These are phyloP conservation scores for Fimicolochytrium jonesii DNA, from an alignment of 192 early-diverging fungal species.

Conservation along the genomic window DNA sequence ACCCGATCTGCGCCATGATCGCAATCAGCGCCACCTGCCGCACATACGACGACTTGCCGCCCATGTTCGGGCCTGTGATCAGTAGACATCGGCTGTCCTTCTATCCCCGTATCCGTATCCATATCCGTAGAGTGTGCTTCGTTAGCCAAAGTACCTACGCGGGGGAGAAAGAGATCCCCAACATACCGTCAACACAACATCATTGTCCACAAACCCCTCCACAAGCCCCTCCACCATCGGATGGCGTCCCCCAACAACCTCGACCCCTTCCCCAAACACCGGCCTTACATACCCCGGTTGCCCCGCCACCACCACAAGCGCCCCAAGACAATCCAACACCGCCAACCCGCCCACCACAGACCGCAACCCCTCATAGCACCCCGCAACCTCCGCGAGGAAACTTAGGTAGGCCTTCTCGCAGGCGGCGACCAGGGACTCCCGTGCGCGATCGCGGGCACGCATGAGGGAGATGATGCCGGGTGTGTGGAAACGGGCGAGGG, in stretches of 20 bases:
- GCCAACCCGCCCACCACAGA: conserved; percentile 54
- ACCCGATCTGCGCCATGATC: conserved; percentile 69
- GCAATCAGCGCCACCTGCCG: conserved; percentile 39
- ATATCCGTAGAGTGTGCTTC: too few relatives aligned
- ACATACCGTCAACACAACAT: conserved; percentile 41
- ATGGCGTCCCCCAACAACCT: conserved; percentile 59
- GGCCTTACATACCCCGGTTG: conserved; percentile 67
- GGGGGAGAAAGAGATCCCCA: too few relatives aligned
- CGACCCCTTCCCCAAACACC: conserved; percentile 45
- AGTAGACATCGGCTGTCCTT: conserved; percentile 17
- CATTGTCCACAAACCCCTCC: conserved; percentile 59
- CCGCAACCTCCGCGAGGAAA: conserved; percentile 42
- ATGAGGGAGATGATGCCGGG: conserved; percentile 52
- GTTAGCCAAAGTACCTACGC: too few relatives aligned
- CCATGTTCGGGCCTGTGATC: conserved; percentile 65
- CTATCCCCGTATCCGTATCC: too few relatives aligned
- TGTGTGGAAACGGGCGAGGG: conserved; percentile 65
- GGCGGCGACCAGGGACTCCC: conserved; percentile 51
- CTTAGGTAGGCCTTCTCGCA: conserved; percentile 53
- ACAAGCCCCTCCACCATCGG: conserved; percentile 62
- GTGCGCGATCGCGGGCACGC: conserved; percentile 50
- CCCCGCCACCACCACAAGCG: conserved; percentile 54
- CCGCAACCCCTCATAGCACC: conserved; percentile 54
- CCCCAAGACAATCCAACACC: conserved; percentile 63
- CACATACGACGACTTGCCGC: conserved; percentile 52